Conservation (phyloP, 257 asterid genomes). For the Petrea volubilis region DNA sequence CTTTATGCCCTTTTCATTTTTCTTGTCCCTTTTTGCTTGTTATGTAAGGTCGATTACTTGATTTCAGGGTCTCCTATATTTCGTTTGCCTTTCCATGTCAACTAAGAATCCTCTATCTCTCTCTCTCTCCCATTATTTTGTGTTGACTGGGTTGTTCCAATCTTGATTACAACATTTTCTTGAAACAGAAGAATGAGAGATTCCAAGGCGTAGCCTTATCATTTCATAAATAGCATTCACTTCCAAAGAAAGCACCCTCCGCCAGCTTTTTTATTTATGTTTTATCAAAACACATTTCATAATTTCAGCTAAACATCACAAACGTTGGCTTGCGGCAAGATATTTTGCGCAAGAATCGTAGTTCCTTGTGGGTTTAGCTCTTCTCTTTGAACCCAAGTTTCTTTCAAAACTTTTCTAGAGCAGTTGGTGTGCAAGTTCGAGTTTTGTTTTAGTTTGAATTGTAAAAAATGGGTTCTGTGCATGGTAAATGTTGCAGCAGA, state of each 20-base stretch:
- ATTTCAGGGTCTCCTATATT: neutral
- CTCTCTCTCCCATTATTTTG: constrained; percentile 28
- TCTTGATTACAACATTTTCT: constrained; percentile 16
- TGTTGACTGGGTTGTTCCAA: constrained; percentile 36
- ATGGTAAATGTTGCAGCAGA: constrained; percentile 76
- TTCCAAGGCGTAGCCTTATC: neutral
- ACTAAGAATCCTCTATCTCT: constrained; percentile 14
- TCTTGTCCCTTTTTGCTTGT: neutral
- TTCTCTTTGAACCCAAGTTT: constrained; percentile 19
- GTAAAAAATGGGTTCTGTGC: constrained; percentile 76
- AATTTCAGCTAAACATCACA: constrained; percentile 1
- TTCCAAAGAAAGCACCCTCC: neutral
- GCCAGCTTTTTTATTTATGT: neutral
- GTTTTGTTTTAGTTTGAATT: neutral
- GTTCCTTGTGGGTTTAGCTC: constrained; percentile 32
- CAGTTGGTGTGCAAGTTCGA: constrained; percentile 1
- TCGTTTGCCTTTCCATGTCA: constrained; percentile 6
- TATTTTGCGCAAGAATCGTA: constrained; percentile 25
- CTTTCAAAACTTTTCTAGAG: constrained; percentile 3
- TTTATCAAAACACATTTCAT: constrained; percentile 20
- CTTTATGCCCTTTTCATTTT: too few relatives aligned
- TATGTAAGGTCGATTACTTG: too few relatives aligned
- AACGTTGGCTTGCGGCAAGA: constrained; percentile 35
- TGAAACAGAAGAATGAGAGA: neutral
- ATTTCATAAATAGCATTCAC: neutral